These are phyloP conservation scores for Diaporthe vaccinii DNA, from an alignment of 2,329 filamentous ascomycete species.

Conservation along the genomic window DNA sequence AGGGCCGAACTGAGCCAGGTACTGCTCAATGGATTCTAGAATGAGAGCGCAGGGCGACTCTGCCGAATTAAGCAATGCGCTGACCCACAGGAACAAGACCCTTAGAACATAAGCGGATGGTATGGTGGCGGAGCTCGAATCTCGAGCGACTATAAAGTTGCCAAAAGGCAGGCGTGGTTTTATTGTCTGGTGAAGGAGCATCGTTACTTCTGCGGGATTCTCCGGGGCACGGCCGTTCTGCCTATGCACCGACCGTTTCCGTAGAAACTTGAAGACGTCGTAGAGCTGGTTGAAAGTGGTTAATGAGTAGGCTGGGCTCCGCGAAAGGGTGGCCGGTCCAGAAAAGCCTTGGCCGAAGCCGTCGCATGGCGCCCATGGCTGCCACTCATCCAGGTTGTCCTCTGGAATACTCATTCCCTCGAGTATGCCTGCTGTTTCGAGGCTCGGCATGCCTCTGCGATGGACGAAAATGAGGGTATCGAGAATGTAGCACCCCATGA, in stretches of 20 bases:
- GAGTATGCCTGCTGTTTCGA: slow-evolving; percentile 62
- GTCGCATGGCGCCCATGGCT: slow-evolving; percentile 73
- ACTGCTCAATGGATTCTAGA: slow-evolving; percentile 45
- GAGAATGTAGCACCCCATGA: slow-evolving; percentile 72
- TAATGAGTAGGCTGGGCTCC: slow-evolving; percentile 53
- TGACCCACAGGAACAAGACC: slow-evolving; percentile 47
- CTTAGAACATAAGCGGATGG: slow-evolving; percentile 47
- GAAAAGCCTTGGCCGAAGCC: slow-evolving; percentile 50
- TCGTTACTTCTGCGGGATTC: slow-evolving; percentile 27
- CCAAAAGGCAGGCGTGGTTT: slow-evolving; percentile 44
- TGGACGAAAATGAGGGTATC: slow-evolving; percentile 70
- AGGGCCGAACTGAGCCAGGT: slow-evolving; percentile 45
- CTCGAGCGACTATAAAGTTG: slow-evolving; percentile 43
- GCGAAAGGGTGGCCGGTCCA: slow-evolving; percentile 44
- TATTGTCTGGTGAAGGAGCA: slow-evolving; percentile 44
- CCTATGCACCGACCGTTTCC: slow-evolving; percentile 41
- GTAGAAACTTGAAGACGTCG: slow-evolving; percentile 54
- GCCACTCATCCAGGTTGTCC: slow-evolving; percentile 81
- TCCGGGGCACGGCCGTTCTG: slow-evolving; percentile 33
- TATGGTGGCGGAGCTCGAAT: slow-evolving; percentile 42
- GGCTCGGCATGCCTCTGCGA: slow-evolving; percentile 63
- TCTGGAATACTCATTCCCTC: slow-evolving; percentile 65
- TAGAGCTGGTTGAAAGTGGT: slow-evolving; percentile 59
- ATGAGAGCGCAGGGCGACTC: slow-evolving; percentile 41
- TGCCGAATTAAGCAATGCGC: slow-evolving; percentile 41